These are phyloP conservation scores for Xylariaceae sp. DNA, from an alignment of 2,329 filamentous ascomycete species.

Conservation along the genomic window DNA sequence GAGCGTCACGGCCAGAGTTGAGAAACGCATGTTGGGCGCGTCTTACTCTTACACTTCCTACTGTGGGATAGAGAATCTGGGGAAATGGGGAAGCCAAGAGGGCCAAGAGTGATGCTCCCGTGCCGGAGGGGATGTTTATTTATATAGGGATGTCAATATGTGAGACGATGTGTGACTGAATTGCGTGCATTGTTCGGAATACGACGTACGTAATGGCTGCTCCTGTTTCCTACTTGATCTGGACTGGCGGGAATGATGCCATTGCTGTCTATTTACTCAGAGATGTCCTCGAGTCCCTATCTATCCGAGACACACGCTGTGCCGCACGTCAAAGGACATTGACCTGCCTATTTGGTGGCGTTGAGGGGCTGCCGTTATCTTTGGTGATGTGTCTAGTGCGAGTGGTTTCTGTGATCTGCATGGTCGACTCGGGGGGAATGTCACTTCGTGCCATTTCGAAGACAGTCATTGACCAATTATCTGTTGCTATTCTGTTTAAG, in stretches of 20 bases:
- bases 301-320: not conserved
- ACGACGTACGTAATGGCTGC: no score
- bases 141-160: not conserved
- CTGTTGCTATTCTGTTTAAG: no score
- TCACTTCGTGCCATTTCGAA: no score
- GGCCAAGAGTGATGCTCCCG: constrained; percentile 6
- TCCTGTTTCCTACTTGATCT: no score
- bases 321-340: not conserved
- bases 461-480: no score
- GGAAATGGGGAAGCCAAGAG: constrained; percentile 8
- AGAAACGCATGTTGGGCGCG: constrained; percentile 17
- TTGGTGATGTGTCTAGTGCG: not conserved
- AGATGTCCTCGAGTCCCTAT: no score
- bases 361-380: not conserved
- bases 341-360: not conserved
- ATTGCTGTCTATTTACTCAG: no score
- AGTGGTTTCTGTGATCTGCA: not conserved
- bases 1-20: constrained; percentile 12
- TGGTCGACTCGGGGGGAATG: no score
- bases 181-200: no score
- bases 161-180: no score
- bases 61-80: not conserved
- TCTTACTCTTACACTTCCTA: not conserved
- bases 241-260: no score
- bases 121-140: not conserved